These are phyloP conservation scores for Raffaelea albimanens DNA, from an alignment of 2,329 filamentous ascomycete species.

Conservation along the genomic window DNA sequence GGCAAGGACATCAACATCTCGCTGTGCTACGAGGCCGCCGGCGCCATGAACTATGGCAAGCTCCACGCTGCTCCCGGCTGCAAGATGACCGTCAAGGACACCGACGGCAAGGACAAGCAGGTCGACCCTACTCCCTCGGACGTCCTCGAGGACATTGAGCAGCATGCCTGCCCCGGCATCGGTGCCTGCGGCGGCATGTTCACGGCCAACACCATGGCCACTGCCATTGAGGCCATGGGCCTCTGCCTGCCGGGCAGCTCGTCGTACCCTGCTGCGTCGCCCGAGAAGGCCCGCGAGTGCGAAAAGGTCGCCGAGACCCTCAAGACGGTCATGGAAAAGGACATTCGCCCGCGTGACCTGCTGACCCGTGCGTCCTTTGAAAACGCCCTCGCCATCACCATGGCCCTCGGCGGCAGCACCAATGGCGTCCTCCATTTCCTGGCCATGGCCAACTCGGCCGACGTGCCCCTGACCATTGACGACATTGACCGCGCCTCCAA, in stretches of 20 bases:
- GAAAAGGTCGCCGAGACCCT: slow-evolving; percentile 72
- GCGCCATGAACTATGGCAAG: slow-evolving; percentile 69
- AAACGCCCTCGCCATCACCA: slow-evolving; percentile 82
- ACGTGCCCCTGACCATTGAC: slow-evolving; percentile 66
- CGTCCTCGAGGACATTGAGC: slow-evolving; percentile 75
- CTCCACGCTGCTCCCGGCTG: slow-evolving; percentile 52
- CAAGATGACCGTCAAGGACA: background rate
- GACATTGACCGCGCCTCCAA: slow-evolving; percentile 75
- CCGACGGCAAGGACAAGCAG: slow-evolving; percentile 25
- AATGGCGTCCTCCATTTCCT: slow-evolving; percentile 85
- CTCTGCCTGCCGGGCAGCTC: slow-evolving; percentile 75
- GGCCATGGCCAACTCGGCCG: slow-evolving; percentile 81
- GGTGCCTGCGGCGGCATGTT: slow-evolving; percentile 78
- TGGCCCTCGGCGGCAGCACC: slow-evolving; percentile 83
- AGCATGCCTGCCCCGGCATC: slow-evolving; percentile 64
- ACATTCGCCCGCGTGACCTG: slow-evolving; percentile 73
- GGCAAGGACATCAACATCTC: slow-evolving; percentile 77
- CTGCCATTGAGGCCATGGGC: slow-evolving; percentile 82
- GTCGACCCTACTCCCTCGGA: slow-evolving; percentile 59
- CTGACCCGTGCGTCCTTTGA: slow-evolving; percentile 75
- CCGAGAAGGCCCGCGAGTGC: slow-evolving; percentile 81
- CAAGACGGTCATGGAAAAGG: slow-evolving; percentile 66
- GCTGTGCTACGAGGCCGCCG: slow-evolving; percentile 79
- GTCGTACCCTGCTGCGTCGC: slow-evolving; percentile 70
- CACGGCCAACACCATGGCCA: slow-evolving; percentile 90